Percentiles rank a stretch among this genome's conserved stretches.
phyloP scores from a whole-genome alignment of 2,329 filamentous ascomycete species.

The Aspergillus sp. region DNA sequence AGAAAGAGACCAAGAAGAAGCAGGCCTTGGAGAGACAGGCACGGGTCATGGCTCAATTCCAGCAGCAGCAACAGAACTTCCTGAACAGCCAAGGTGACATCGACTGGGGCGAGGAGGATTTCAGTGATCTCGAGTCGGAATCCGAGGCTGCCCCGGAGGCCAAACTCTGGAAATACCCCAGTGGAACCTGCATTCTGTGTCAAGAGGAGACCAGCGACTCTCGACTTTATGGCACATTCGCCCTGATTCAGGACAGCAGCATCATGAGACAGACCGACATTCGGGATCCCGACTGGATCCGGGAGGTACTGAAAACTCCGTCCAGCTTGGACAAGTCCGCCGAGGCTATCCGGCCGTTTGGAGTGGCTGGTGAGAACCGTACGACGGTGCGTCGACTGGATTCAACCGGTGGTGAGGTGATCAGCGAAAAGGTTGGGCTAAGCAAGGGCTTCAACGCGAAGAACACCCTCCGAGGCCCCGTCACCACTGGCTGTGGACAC shows the following conservation, averaged over 20 bases:
- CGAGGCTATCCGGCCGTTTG: constrained; percentile 81
- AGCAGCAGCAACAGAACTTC: constrained; percentile 95
- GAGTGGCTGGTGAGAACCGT: constrained; percentile 83
- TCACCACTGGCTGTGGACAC: constrained; percentile 90
- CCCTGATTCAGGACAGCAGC: constrained; percentile 79
- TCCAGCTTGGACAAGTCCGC: constrained; percentile 80
- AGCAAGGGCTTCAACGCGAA: constrained; percentile 82
- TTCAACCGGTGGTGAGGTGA: constrained; percentile 67
- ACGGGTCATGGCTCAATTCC: constrained; percentile 95
- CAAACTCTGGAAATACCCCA: constrained; percentile 85
- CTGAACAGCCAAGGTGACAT: constrained; percentile 82
- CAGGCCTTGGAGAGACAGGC: constrained; percentile 87
- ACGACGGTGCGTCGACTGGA: constrained; percentile 74
- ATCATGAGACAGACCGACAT: constrained; percentile 86
- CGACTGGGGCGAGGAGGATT: constrained; percentile 83
- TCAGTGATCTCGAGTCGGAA: constrained; percentile 61
- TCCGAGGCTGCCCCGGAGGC: constrained; percentile 57
- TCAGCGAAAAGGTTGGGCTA: constrained; percentile 74
- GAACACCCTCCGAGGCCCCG: constrained; percentile 68
- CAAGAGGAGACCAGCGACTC: constrained; percentile 94
- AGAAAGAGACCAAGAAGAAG: constrained; percentile 79
- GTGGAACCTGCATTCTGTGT: constrained; percentile 90
- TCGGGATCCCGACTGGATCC: constrained; percentile 76
- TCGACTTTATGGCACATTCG: constrained; percentile 88
- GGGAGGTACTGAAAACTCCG: constrained; percentile 77